Conservation (phyloP, 495 filamentous ascomycete species). For the Astrothelium subdiscretum region DNA sequence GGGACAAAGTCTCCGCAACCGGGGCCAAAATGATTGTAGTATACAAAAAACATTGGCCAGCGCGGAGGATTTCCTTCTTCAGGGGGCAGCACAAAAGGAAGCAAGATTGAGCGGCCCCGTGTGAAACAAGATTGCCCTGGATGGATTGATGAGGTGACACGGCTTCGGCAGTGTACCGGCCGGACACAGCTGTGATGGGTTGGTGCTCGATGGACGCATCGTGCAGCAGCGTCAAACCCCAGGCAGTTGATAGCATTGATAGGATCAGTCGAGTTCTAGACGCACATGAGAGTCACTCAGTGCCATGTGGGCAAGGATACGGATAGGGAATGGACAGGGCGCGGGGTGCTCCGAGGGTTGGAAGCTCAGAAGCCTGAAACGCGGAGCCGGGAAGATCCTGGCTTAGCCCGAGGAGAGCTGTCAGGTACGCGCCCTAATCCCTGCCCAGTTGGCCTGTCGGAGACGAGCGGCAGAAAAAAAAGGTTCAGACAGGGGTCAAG, state of each 20-base stretch:
- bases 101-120: no score
- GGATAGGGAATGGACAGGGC: background rate
- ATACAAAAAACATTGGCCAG: no score
- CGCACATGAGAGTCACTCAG: background rate
- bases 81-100: no score
- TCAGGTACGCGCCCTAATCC: constrained; percentile 1
- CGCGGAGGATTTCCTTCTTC: no score
- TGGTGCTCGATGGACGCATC: background rate
- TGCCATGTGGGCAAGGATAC: background rate
- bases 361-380: background rate
- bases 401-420: background rate
- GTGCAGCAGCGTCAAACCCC: background rate
- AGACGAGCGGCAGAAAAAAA: background rate
- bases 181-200: background rate
- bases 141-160: no score
- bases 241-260: background rate
- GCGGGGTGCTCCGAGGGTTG: background rate
- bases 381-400: background rate
- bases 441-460: background rate
- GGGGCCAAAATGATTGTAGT: background rate
- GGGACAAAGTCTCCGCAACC: background rate
- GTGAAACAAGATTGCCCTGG: no score
- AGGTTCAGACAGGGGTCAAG: background rate
- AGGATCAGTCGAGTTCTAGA: background rate
- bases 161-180: no score